These are phyloP conservation scores for Aristolochia californica DNA, from an alignment of 164 flowering plant species.

Conservation along the genomic window DNA sequence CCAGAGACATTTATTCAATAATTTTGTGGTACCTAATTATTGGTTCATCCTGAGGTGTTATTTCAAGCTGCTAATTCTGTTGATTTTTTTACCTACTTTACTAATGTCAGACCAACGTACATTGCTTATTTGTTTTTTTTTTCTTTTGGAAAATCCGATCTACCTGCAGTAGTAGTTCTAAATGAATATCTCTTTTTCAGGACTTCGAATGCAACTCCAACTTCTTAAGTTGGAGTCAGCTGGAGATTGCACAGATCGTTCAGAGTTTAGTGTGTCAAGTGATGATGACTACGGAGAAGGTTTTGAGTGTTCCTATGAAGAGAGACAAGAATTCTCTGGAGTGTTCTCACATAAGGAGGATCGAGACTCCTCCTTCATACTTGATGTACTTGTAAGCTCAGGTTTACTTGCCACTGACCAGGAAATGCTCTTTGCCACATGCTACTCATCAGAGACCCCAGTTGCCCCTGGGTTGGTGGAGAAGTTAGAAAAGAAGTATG, in stretches of 20 bases:
- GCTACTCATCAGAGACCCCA: constrained; percentile 43
- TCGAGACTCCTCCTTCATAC: constrained; percentile 44
- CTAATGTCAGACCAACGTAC: too few relatives aligned
- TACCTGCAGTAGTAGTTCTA: not conserved
- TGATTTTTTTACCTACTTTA: too few relatives aligned
- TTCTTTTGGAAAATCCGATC: not conserved
- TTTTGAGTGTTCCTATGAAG: not conserved
- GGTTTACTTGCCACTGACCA: constrained; percentile 21
- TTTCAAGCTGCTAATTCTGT: too few relatives aligned
- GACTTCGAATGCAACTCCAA: constrained; percentile 37
- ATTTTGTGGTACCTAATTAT: too few relatives aligned
- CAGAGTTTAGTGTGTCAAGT: constrained; percentile 36
- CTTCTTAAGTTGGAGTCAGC: constrained; percentile 35
- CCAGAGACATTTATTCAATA: too few relatives aligned
- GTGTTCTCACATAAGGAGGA: constrained; percentile 4
- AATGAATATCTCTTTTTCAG: constrained; percentile 13
- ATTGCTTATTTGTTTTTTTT: not conserved
- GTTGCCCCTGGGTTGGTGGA: constrained; percentile 42
- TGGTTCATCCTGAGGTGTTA: too few relatives aligned
- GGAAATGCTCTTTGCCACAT: constrained; percentile 14
- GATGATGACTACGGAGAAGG: constrained; percentile 28
- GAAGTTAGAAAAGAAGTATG: constrained; percentile 54
- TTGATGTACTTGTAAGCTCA: constrained; percentile 43
- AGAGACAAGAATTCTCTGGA: constrained; percentile 1
- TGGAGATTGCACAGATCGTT: constrained; percentile 27